A percentile compares a stretch with the other conserved stretches of the same genome.
Conservation (phyloP, 2,329 filamentous ascomycete genomes). For the Xylaria sp. region DNA sequence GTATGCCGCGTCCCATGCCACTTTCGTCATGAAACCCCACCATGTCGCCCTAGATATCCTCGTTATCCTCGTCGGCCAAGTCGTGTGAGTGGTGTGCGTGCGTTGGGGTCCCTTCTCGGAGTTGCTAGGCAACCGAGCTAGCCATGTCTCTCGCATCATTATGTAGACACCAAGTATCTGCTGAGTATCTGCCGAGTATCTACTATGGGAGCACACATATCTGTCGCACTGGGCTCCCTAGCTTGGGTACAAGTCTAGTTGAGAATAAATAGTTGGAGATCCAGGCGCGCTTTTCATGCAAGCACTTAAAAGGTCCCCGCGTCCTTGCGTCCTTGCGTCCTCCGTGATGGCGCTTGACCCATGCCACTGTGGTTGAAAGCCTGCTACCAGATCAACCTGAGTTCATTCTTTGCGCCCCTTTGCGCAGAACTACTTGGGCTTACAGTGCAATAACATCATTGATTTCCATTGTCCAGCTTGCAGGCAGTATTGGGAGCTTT, state of each 20-base stretch:
- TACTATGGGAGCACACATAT: constrained; percentile 5
- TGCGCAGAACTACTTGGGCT: constrained; percentile 30
- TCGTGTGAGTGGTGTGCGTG: constrained; percentile 32
- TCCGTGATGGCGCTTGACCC: constrained; percentile 32
- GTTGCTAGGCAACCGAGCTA: constrained; percentile 45
- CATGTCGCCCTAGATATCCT: constrained; percentile 33
- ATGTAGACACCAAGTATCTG: neutral
- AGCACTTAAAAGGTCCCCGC: constrained; percentile 42
- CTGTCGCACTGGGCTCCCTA: neutral
- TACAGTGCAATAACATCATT: constrained; percentile 31
- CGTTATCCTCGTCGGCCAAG: constrained; percentile 34
- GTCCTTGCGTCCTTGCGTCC: constrained; percentile 27
- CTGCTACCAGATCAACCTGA: constrained; percentile 13
- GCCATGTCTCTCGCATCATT: constrained; percentile 35
- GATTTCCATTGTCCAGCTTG: constrained; percentile 33
- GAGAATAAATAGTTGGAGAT: constrained; percentile 32
- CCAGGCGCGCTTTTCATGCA: constrained; percentile 42
- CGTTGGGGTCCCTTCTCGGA: constrained; percentile 30
- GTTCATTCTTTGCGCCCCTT: constrained; percentile 28
- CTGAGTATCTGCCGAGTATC: neutral
- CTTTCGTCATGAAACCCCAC: constrained; percentile 39
- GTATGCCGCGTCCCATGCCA: constrained; percentile 43
- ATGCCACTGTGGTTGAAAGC: constrained; percentile 29
- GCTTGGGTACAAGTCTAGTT: constrained; percentile 23
- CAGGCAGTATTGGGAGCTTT: constrained; percentile 32